Evolutionary conservation across 352 stramenopile species (phyloP).

Genomic region (Phytophthora citrophthora): DNA sequence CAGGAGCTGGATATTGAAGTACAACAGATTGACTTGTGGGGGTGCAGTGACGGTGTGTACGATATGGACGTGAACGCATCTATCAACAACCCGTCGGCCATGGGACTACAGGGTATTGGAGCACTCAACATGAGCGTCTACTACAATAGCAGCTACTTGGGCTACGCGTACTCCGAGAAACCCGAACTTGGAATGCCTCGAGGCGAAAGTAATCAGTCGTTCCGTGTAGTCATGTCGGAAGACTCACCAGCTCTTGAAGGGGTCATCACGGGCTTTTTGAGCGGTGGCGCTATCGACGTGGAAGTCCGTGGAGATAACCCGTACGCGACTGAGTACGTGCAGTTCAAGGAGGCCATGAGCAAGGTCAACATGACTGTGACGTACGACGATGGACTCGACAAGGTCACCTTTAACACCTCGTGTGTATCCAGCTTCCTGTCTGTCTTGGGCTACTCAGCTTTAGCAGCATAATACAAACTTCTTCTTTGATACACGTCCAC

Average conservation of each 20-base stretch:
- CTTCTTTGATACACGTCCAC: neutral
- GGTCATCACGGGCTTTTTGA: conserved; percentile 49
- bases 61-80: conserved; percentile 65
- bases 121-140: conserved; percentile 74
- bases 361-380: conserved; percentile 59
- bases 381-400: conserved; percentile 52
- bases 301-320: conserved; percentile 53
- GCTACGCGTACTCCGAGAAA: conserved; percentile 55
- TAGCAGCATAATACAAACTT: neutral
- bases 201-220: conserved; percentile 48
- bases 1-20: conserved; percentile 20
- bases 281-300: conserved; percentile 39
- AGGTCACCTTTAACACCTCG: conserved; percentile 42
- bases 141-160: conserved; percentile 64
- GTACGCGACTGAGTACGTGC: conserved; percentile 40
- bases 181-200: conserved; percentile 51
- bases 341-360: conserved; percentile 44
- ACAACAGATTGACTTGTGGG: conserved; percentile 54
- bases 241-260: conserved; percentile 31
- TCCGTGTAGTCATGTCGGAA: conserved; percentile 51
- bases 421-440: conserved; percentile 38
- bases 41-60: conserved; percentile 41
- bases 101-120: conserved; percentile 62
- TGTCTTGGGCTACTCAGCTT: conserved; percentile 26
- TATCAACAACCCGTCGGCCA: conserved; percentile 49